These are phyloP conservation scores for Cichorium intybus DNA, from an alignment of 140 eudicot species.

Conservation along the genomic window DNA sequence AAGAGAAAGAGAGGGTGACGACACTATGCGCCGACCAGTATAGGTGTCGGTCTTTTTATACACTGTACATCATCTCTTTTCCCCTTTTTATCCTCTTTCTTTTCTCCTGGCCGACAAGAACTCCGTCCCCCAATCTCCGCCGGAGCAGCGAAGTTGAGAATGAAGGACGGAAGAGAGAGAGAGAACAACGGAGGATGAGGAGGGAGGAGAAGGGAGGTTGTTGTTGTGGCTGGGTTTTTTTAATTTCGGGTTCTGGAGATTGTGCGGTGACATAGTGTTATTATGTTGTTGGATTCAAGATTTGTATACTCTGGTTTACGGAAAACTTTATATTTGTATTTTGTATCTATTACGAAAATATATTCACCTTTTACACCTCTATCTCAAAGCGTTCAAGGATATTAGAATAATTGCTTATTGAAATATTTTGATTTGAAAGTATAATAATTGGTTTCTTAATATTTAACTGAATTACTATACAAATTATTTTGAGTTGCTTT, in stretches of 20 bases:
- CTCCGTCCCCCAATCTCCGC: conserved; percentile 28
- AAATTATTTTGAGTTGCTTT: too few species aligned
- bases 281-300: conserved; percentile 30
- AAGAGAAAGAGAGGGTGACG: conserved; percentile 17
- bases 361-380: not conserved
- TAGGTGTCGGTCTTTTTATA: not conserved
- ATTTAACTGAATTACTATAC: too few species aligned
- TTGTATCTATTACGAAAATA: not conserved
- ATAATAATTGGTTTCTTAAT: too few species aligned
- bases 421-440: too few species aligned
- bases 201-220: not conserved
- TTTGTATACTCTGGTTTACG: conserved; percentile 22
- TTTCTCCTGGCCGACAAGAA: conserved; percentile 8
- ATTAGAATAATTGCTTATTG: too few species aligned
- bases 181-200: not conserved
- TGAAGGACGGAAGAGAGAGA: conserved; percentile 24
- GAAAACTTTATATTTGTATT: conserved; percentile 2
- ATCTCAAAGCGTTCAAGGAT: not conserved
- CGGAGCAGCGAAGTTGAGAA: conserved; percentile 30
- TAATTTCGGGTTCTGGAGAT: conserved; percentile 21
- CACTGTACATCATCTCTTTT: not conserved
- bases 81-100: not conserved
- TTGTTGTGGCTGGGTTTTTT: not conserved
- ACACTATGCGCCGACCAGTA: conserved; percentile 13
- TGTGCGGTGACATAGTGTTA: conserved; percentile 38